Conservation (phyloP, 768 basidiomycete genomes). For the Lactarius vividus region DNA sequence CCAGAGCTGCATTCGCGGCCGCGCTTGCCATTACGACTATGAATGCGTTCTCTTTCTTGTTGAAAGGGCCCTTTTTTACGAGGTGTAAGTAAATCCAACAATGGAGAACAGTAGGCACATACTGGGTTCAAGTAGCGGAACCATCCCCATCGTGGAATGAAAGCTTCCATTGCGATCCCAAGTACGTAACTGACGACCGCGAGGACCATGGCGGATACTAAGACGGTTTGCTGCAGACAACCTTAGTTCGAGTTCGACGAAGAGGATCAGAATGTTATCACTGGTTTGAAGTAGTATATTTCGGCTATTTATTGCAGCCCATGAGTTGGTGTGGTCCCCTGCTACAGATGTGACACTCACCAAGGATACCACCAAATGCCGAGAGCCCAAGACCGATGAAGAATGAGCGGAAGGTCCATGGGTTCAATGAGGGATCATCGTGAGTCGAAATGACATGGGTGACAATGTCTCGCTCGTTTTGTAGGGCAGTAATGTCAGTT, state of each 20-base stretch:
- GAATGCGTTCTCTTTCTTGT: conserved; percentile 59
- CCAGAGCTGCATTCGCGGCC: conserved; percentile 52
- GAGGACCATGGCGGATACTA: conserved; percentile 53
- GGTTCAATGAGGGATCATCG: conserved; percentile 47
- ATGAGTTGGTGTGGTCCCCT: conserved; percentile 37
- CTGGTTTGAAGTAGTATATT: conserved; percentile 62
- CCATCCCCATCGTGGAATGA: conserved; percentile 45
- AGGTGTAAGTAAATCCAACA: conserved; percentile 2
- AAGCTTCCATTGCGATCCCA: conserved; percentile 45
- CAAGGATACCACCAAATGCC: conserved; percentile 50
- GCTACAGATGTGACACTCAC: conserved; percentile 30
- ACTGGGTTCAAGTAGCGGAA: conserved; percentile 54
- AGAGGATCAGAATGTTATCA: conserved; percentile 25
- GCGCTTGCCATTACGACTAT: conserved; percentile 58
- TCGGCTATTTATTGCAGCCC: conserved; percentile 49
- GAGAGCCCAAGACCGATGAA: conserved; percentile 49
- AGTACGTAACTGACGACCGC: conserved; percentile 50
- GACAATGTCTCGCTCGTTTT: conserved; percentile 47
- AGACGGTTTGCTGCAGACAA: conserved; percentile 45
- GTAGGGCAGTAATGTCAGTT: conserved; percentile 38
- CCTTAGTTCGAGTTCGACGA: background rate
- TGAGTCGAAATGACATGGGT: conserved; percentile 46
- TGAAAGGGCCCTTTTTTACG: conserved; percentile 48
- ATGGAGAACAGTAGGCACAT: conserved; percentile 25
- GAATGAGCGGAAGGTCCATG: conserved; percentile 48